Evolutionary conservation across 2,329 filamentous ascomycete genomes (phyloP), one percentile per base, ranked within the genome.

Genomic region (Venturia asperata): DNA sequence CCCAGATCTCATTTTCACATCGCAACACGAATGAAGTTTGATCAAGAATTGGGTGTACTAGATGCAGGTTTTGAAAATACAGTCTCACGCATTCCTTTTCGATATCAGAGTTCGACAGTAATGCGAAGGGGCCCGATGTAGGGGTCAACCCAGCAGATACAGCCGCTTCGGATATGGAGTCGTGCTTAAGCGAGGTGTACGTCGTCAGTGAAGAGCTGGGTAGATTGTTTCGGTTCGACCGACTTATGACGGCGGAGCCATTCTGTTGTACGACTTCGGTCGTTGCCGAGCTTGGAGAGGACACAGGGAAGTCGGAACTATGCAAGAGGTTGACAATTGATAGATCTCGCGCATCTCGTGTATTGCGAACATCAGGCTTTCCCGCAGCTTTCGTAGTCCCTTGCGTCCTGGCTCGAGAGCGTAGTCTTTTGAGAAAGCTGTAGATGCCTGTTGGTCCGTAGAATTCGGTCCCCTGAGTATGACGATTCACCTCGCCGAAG

Each of bases 41-140:
- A 62, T 81, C 79, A 24, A 81, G 74, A 3, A 81, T 75, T 0
- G 79, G 79, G 45, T 81, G 78, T 15, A 81, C 76, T 65, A 78
- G 78, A 67, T 81, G 79, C 5, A 81, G 75, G 42, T 78, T 80
- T 15, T 78, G 76, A 64, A 82, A 81, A 70, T 80, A 81, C 1
- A 71, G 68, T 13, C 68, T 65, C 9, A 67, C 68, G 34, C 69
- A 71, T 49, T 70, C 69, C 27, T 55, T 60, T 39, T 67, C 66
- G 21, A 65, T 62, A 37, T 65, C 64, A 30, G 47, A 21, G 39
- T 65, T 62, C 47, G 62, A 49, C 30, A 65, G 39, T 30, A 41
- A 27, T 21, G 64, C 39, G 43, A 63, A 65, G n/a, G 58, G 47
- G 11, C 42, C 47, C 5, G 47, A 39, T 7, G 21, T 42, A 34